These are phyloP conservation scores for Vaccinium corymbosum DNA, from an alignment of 148 eudicot species.

Conservation along the genomic window DNA sequence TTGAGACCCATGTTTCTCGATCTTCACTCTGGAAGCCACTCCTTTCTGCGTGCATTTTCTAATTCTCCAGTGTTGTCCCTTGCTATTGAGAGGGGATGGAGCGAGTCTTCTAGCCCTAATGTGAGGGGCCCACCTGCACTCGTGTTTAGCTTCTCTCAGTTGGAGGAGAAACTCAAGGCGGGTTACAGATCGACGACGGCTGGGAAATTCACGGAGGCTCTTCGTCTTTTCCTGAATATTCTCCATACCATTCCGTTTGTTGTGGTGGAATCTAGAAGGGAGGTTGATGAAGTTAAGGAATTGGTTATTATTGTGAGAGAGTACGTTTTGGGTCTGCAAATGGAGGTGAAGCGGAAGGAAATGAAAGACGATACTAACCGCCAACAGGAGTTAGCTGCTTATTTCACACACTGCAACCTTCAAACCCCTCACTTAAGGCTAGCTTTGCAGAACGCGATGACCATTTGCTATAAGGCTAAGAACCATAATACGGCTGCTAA, in stretches of 20 bases:
- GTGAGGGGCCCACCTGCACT: slow-evolving; percentile 83
- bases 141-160: slow-evolving; percentile 60
- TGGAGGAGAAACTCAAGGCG: slow-evolving; percentile 77
- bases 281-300: slow-evolving; percentile 96
- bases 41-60: slow-evolving; percentile 58
- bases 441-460: slow-evolving; percentile 73
- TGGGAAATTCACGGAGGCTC: slow-evolving; percentile 87
- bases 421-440: slow-evolving; percentile 82
- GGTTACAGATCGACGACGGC: slow-evolving; percentile 71
- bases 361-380: slow-evolving; percentile 61
- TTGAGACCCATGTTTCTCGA: slow-evolving; percentile 67
- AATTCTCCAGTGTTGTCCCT: slow-evolving; percentile 66
- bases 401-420: slow-evolving; percentile 89
- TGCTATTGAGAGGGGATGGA: slow-evolving; percentile 87
- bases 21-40: slow-evolving; percentile 77
- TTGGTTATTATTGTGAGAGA: slow-evolving; percentile 69
- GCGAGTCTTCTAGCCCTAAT: slow-evolving; percentile 68
- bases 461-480: slow-evolving; percentile 59
- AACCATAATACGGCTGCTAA: slow-evolving; percentile 69
- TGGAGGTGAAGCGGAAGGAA: slow-evolving; percentile 84
- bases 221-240: slow-evolving; percentile 51
- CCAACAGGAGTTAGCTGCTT: slow-evolving; percentile 91
- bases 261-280: slow-evolving; percentile 83
- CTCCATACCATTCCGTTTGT: slow-evolving; percentile 81
- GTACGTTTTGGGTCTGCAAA: slow-evolving; percentile 77